Percentiles rank a stretch among this genome's conserved stretches.
These are phyloP conservation scores for Coemansia sp. DNA, from an alignment of 192 early-diverging fungal species.

Conservation along the genomic window DNA sequence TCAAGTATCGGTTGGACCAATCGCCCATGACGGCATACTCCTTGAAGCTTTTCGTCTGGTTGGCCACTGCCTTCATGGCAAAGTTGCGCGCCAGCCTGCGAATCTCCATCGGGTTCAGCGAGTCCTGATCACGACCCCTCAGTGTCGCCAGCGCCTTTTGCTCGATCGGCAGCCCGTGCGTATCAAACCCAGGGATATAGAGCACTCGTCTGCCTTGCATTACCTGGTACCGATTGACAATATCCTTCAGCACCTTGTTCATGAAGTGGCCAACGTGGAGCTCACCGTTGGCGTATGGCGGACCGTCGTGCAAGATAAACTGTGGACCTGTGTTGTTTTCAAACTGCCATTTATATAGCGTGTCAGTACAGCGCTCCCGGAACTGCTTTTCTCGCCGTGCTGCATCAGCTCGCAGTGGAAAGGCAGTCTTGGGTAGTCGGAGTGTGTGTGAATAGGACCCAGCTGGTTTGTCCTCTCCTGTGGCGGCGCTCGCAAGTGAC, in stretches of 20 bases:
- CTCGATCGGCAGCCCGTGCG: conserved; percentile 83
- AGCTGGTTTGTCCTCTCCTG: conserved; percentile 15
- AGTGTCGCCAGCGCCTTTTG: conserved; percentile 71
- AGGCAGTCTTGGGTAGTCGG: conserved; percentile 71
- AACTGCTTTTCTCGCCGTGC: conserved; percentile 63
- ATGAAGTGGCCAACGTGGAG: conserved; percentile 78
- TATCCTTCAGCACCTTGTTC: conserved; percentile 85
- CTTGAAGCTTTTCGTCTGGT: conserved; percentile 64
- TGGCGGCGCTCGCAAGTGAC: background rate
- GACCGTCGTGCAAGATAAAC: conserved; percentile 84
- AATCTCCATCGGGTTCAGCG: conserved; percentile 46
- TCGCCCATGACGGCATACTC: conserved; percentile 80
- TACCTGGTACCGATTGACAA: conserved; percentile 74
- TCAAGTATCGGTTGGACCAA: conserved; percentile 72
- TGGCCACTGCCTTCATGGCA: conserved; percentile 64
- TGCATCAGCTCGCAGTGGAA: conserved; percentile 70
- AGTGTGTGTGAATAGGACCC: conserved; percentile 61
- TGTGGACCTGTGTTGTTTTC: conserved; percentile 66
- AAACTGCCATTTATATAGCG: conserved; percentile 77
- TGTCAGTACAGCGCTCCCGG: conserved; percentile 65
- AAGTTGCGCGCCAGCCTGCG: conserved; percentile 59
- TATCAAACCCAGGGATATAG: conserved; percentile 82
- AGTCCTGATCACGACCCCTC: conserved; percentile 48
- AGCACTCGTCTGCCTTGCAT: conserved; percentile 71
- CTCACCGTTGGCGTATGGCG: conserved; percentile 81